Evolutionary conservation across 768 basidiomycete genomes (phyloP), one percentile per base, ranked within the genome.

Genomic region (Gautieria morchelliformis): DNA sequence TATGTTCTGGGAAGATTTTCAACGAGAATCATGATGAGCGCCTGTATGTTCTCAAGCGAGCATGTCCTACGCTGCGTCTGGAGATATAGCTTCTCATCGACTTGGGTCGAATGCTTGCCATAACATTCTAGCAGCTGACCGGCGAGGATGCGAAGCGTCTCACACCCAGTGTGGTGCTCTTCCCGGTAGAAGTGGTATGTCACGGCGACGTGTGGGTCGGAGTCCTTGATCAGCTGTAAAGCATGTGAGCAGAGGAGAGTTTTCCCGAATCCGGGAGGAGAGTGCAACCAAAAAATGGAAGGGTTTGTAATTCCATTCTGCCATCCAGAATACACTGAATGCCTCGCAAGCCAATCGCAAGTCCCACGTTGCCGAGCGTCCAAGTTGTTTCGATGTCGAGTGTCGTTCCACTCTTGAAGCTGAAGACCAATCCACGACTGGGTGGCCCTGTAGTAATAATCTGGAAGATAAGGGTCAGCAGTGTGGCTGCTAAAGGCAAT

Each of bases 1-100:
- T 61, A 67, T 0, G 62, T 54, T 9, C 39, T 47, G 19, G 56
- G 17, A 12, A 61, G 58, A 20, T 35, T 42, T 8, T 33, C n/a
- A 6, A 64, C 56, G 47, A 68, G 59, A 27, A n/a, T 32, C 1
- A 8, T n/a, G 9, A 67, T 60, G 40, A 68, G 49, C 17, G 61
- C 59, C 37, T 65, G 52, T 1, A 61, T 48, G 12, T 59, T 56
- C 12, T 64, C 61, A 14, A 49, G 27, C 15, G 55, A 32, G 42
- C 30, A n/a, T 30, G 42, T 33, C 33, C 22, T 48, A 12, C 55
- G 32, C 27, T 32, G 55, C 4, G 45, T 47, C 24, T 56, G 8
- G 10, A 19, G 15, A 27, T 32, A 27, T 17, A 56, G 27, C 7
- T 37, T 45, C 6, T 33, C 17, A 20, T 14, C n/a, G 32, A 56